These are phyloP conservation scores for Diplotaxis tenuifolia DNA, from an alignment of 345 rosid species.

Conservation along the genomic window DNA sequence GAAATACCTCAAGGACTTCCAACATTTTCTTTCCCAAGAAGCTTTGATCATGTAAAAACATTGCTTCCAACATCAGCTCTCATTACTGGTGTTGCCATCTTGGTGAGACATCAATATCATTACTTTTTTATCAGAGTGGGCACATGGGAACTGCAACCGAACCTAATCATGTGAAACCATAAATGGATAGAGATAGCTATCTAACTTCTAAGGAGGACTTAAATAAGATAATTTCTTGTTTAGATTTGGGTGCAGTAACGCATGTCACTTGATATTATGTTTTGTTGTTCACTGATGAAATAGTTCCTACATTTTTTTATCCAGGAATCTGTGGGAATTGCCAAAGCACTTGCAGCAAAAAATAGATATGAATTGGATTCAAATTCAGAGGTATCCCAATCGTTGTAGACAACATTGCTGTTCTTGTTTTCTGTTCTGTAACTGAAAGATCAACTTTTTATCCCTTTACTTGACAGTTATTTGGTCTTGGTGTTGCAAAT, in stretches of 20 bases:
- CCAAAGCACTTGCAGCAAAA: conserved; percentile 97
- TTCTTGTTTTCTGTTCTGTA: background rate
- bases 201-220: too few species aligned
- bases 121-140: conserved; percentile 9
- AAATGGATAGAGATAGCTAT: conserved; percentile 4
- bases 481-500: conserved; percentile 93
- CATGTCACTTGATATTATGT: background rate
- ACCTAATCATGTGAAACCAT: conserved; percentile 9
- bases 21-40: conserved; percentile 70
- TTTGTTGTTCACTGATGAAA: background rate
- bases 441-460: conserved; percentile 10
- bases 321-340: conserved; percentile 98
- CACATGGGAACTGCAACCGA: conserved; percentile 13
- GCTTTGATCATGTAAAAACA: conserved; percentile 52
- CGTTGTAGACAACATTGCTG: background rate
- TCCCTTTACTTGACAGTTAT: conserved; percentile 57
- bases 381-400: conserved; percentile 68
- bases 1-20: conserved; percentile 98
- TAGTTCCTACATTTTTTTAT: background rate
- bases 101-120: conserved; percentile 57
- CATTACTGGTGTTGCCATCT: conserved; percentile 94
- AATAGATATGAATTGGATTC: conserved; percentile 92
- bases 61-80: conserved; percentile 90
- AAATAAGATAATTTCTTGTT: conserved; percentile 11
- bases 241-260: conserved; percentile 1